A percentile compares a stretch with the other conserved stretches of the same genome.
These are phyloP conservation scores for Ceratocystis cubensis DNA, from an alignment of 2,329 filamentous ascomycete genomes.

Conservation along the genomic window DNA sequence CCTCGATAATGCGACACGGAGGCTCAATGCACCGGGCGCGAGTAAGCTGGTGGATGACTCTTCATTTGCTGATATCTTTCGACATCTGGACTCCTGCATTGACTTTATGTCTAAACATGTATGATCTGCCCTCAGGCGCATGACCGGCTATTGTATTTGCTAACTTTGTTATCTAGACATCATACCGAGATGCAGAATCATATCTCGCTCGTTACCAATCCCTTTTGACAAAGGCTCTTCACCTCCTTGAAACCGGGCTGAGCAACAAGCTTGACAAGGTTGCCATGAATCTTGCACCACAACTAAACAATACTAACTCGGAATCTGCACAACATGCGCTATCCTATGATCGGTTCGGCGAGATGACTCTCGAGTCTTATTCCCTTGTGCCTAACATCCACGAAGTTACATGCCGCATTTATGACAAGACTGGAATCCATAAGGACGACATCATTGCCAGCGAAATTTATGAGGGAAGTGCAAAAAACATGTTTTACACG, in stretches of 20 bases:
- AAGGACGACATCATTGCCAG: constrained; percentile 33
- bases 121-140: constrained; percentile 27
- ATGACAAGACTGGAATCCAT: constrained; percentile 39
- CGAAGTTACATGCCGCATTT: constrained; percentile 38
- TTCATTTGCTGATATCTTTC: constrained; percentile 77
- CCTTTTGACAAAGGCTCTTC: constrained; percentile 55
- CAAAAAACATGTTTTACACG: constrained; percentile 42
- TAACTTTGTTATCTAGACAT: constrained; percentile 39
- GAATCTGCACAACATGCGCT: constrained; percentile 48
- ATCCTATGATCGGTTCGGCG: constrained; percentile 47
- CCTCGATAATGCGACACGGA: constrained; percentile 76
- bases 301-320: constrained; percentile 43
- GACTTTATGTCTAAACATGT: constrained; percentile 85
- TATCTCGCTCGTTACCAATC: constrained; percentile 82
- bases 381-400: constrained; percentile 45
- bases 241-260: constrained; percentile 48
- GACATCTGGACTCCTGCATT: constrained; percentile 78
- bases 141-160: neutral
- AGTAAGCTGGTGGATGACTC: constrained; percentile 71
- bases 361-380: constrained; percentile 45
- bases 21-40: constrained; percentile 84
- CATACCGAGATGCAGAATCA: constrained; percentile 74
- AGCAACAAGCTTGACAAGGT: constrained; percentile 40
- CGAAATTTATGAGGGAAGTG: constrained; percentile 42
- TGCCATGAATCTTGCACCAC: constrained; percentile 42